Percentiles rank a stretch among this genome's conserved stretches.
Evolutionary conservation across 257 asterid genomes (phyloP).

Genomic region (Henckelia pumila): DNA sequence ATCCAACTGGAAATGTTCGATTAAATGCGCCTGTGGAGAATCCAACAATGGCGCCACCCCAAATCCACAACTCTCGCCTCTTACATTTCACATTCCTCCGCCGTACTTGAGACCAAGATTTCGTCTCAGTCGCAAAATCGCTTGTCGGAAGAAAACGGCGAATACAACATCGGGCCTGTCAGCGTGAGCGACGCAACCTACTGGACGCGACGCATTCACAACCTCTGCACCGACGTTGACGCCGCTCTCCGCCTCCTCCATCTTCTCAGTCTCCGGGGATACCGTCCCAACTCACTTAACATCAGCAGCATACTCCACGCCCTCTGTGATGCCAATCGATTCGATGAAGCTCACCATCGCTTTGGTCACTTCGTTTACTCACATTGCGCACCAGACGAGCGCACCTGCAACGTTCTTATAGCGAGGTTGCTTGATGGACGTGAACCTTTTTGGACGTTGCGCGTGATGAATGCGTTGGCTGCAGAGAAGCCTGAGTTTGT

Average conservation of each 20-base stretch:
- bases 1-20: too few species aligned
- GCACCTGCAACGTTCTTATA: constrained; percentile 75
- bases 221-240: constrained; percentile 61
- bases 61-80: constrained; percentile 24
- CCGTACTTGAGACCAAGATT: constrained; percentile 20
- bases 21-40: constrained; percentile 33
- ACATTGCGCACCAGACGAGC: constrained; percentile 60
- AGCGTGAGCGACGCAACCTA: constrained; percentile 36
- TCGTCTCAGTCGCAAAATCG: constrained; percentile 9
- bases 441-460: constrained; percentile 43
- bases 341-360: constrained; percentile 60
- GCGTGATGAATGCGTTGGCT: constrained; percentile 44
- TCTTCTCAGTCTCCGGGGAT: constrained; percentile 49
- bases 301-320: constrained; percentile 73
- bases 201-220: constrained; percentile 70
- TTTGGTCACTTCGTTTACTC: constrained; percentile 38
- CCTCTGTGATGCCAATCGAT: constrained; percentile 62
- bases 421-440: constrained; percentile 65
- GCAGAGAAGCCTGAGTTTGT: constrained; percentile 64
- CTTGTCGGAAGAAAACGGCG: constrained; percentile 15
- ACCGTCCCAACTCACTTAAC: constrained; percentile 56
- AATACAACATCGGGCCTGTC: constrained; percentile 18
- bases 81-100: constrained; percentile 29
- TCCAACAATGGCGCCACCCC: constrained; percentile 33
- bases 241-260: constrained; percentile 63